Base-by-base conservation (phyloP, 495 filamentous ascomycete genomes). In the Trichoderma virens region DNA sequence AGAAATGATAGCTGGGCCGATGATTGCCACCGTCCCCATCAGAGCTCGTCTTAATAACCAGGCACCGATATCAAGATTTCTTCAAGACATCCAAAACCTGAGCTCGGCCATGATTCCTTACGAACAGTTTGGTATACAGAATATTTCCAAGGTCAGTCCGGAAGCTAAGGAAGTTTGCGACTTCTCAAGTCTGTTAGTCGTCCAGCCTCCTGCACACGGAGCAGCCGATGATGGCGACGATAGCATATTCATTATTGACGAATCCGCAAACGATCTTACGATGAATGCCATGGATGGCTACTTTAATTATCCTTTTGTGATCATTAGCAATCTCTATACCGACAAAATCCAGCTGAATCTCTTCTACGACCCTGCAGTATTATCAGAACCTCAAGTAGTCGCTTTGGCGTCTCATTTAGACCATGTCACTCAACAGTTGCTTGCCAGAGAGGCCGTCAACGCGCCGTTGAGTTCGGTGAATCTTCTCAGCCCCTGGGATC, bases 1-100 rank as follows among this genome's bases (percentile, higher is more conserved):
- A 18, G 72, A 72, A 14, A 71, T 75, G 27, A 80, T 85, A 54
- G 67, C 75, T 8, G 84, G 82, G 0, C 78, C 86, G 0, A 74
- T 85, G 2, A 81, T 88, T 47, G 79, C 85, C n/a, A 87, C 86
- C 0, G 71, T 87, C 0, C 86, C 86, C 3, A 70, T 82, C 13
- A 76, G 85, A 1, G 70, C 74, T 3, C 61, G 56, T 1, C 30
- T 73, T 3, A 34, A 51, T 28, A 38, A 45, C 16, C 65, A 64
- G 8, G 60, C 34, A 35, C 20, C 59, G 16, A 20, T 72, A 5
- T 41, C 39, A 14, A 60, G 61, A 2, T 71, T 71, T n/a, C 45
- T 74, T 31, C 23, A 59, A 1, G 31, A 30, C 4, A 34, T 82
- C 1, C 80, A 83, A 51, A 31, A 62, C 4, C 70, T 75, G 64